Percentiles rank a stretch among this genome's conserved stretches.
phyloP scores from a whole-genome alignment of 306 rosid species.

The Vigna radiata region DNA sequence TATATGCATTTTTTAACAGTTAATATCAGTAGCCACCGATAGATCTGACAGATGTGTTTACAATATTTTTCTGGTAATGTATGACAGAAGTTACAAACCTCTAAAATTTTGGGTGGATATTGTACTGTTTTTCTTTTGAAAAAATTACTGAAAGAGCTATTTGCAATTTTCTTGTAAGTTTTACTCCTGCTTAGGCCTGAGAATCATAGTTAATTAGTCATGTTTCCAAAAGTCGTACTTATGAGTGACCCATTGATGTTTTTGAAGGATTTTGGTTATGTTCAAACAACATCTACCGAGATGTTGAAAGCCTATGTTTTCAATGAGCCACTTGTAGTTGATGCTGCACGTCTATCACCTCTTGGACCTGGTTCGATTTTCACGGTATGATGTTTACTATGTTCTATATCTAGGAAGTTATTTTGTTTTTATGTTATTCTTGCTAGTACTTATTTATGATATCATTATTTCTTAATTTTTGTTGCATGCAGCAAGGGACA shows the following conservation, averaged over 20 bases:
- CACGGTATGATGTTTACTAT: conserved; percentile 54
- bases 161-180: conserved; percentile 1
- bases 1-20: background rate
- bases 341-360: conserved; percentile 69
- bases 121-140: background rate
- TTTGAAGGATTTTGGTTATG: conserved; percentile 84
- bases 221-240: conserved; percentile 31
- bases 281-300: conserved; percentile 88
- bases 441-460: background rate
- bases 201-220: conserved; percentile 31
- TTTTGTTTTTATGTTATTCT: conserved; percentile 24
- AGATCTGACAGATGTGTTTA: conserved; percentile 15
- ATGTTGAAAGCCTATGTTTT: conserved; percentile 79
- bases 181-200: conserved; percentile 38
- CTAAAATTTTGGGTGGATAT: conserved; percentile 30
- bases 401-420: conserved; percentile 15
- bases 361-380: conserved; percentile 76
- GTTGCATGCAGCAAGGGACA: conserved; percentile 71
- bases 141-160: conserved; percentile 3
- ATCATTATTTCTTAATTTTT: conserved; percentile 41
- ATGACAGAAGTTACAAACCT: conserved; percentile 11
- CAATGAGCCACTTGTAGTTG: conserved; percentile 75
- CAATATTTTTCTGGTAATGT: conserved; percentile 18
- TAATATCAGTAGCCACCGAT: background rate
- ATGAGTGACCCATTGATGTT: conserved; percentile 40